Evolutionary conservation across 257 asterid species (phyloP).

Genomic region (Ocimum tenuiflorum): DNA sequence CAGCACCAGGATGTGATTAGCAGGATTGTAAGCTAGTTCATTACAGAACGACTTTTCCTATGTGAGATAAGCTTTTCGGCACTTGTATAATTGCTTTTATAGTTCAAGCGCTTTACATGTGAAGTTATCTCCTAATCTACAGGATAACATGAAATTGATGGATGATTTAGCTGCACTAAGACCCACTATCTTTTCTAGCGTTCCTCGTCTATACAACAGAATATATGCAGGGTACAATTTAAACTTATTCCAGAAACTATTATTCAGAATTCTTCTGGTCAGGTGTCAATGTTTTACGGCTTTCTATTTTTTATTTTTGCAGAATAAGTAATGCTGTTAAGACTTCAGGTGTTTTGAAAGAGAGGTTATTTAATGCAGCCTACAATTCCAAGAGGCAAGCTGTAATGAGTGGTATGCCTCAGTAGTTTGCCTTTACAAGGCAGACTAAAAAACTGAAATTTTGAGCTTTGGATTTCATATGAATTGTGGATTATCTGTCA

Average conservation of each 20-base stretch:
- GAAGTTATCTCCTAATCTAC: conserved; percentile 30
- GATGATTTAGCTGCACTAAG: conserved; percentile 84
- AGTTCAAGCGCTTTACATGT: conserved; percentile 12
- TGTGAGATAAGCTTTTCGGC: neutral
- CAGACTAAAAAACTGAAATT: neutral
- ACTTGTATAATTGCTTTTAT: neutral
- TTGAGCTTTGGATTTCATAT: neutral
- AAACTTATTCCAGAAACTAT: conserved; percentile 11
- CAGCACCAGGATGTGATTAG: neutral
- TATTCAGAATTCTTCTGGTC: neutral
- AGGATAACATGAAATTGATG: conserved; percentile 89
- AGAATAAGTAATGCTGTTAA: conserved; percentile 83
- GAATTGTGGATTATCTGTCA: neutral
- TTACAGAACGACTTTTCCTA: neutral
- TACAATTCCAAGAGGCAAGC: conserved; percentile 92
- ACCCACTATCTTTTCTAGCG: conserved; percentile 93
- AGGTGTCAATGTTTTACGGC: neutral
- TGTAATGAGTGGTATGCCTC: conserved; percentile 60
- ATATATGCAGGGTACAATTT: conserved; percentile 82
- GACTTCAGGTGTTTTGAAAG: conserved; percentile 70
- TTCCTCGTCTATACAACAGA: conserved; percentile 96
- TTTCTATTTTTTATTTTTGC: conserved; percentile 14
- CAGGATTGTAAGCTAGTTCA: neutral
- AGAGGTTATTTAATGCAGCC: conserved; percentile 83
- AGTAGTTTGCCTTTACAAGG: conserved; percentile 1